Conservation (phyloP, 2,329 filamentous ascomycete genomes). For the Bipolaris gigantea region DNA sequence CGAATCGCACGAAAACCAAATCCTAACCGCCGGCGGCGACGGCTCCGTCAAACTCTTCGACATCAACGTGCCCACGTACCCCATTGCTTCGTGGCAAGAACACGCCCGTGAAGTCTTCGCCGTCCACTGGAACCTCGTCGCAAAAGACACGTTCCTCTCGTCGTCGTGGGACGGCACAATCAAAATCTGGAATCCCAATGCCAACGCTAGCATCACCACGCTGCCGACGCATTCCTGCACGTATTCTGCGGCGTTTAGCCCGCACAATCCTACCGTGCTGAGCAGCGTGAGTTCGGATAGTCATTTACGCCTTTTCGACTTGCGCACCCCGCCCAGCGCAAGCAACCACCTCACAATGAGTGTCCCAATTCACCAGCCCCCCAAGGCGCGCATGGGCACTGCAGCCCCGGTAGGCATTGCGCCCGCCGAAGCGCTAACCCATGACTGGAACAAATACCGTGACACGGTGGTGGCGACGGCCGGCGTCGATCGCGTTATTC, state of each 20-base stretch:
- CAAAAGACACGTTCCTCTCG: conserved; percentile 87
- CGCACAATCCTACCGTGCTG: conserved; percentile 81
- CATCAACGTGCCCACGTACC: conserved; percentile 76
- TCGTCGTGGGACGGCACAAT: conserved; percentile 96
- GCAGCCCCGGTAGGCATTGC: conserved; percentile 50
- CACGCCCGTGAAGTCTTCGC: conserved; percentile 92
- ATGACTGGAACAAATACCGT: conserved; percentile 99
- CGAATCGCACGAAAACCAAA: conserved; percentile 93
- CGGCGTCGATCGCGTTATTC: conserved; percentile 83
- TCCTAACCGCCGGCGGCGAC: conserved; percentile 86
- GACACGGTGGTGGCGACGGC: conserved; percentile 81
- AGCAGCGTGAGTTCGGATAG: conserved; percentile 89
- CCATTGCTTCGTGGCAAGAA: conserved; percentile 88
- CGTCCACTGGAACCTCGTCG: conserved; percentile 87
- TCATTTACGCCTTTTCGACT: conserved; percentile 86
- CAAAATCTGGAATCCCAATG: conserved; percentile 90
- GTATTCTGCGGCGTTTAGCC: conserved; percentile 89
- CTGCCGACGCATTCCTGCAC: conserved; percentile 92
- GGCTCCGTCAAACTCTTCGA: conserved; percentile 96
- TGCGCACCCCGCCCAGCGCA: conserved; percentile 81
- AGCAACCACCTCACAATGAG: conserved; percentile 83
- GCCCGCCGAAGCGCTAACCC: conserved; percentile 85
- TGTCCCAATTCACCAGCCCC: conserved; percentile 78
- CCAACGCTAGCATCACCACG: conserved; percentile 74
- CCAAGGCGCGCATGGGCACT: conserved; percentile 54